Evolutionary conservation across 495 filamentous ascomycete genomes (phyloP).

Genomic region (Xylaria curta): DNA sequence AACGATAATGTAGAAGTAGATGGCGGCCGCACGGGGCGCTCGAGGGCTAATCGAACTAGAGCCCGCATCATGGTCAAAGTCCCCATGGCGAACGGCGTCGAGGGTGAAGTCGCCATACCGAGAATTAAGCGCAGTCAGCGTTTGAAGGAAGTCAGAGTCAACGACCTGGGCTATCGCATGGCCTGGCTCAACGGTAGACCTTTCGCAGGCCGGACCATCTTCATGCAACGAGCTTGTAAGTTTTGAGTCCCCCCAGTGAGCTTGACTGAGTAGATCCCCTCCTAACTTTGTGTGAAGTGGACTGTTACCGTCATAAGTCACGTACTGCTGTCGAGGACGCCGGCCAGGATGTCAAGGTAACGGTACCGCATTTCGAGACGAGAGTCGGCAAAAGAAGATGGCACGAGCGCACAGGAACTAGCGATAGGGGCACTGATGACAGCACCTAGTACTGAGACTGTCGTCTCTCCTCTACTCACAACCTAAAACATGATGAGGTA

Average conservation of each 20-base stretch:
- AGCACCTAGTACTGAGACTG: not conserved
- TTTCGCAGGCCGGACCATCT: slow-evolving; percentile 82
- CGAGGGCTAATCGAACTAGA: slow-evolving; percentile 44
- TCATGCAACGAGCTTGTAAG: slow-evolving; percentile 92
- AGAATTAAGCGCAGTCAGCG: slow-evolving; percentile 68
- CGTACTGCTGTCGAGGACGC: slow-evolving; percentile 75
- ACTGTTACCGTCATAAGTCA: slow-evolving; percentile 94
- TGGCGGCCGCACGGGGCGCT: slow-evolving; percentile 44
- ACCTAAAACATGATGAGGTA: not conserved
- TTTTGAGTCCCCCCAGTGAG: slow-evolving; percentile 44
- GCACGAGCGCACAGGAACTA: slow-evolving; percentile 64
- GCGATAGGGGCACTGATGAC: slow-evolving; percentile 49
- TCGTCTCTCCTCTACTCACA: not conserved
- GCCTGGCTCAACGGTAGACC: slow-evolving; percentile 91
- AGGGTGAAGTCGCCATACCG: slow-evolving; percentile 69
- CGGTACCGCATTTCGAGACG: slow-evolving; percentile 88
- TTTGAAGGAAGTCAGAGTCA: slow-evolving; percentile 81
- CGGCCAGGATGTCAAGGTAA: slow-evolving; percentile 71
- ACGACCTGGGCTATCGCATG: slow-evolving; percentile 93
- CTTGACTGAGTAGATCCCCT: slow-evolving; percentile 2
- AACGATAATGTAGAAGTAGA: slow-evolving; percentile 56
- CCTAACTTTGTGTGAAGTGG: slow-evolving; percentile 65
- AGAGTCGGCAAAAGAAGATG: slow-evolving; percentile 85
- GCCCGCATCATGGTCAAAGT: slow-evolving; percentile 66
- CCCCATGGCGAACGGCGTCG: slow-evolving; percentile 71